Conservation (phyloP, 2,329 filamentous ascomycete species). For the Sarocladium kiliense region DNA sequence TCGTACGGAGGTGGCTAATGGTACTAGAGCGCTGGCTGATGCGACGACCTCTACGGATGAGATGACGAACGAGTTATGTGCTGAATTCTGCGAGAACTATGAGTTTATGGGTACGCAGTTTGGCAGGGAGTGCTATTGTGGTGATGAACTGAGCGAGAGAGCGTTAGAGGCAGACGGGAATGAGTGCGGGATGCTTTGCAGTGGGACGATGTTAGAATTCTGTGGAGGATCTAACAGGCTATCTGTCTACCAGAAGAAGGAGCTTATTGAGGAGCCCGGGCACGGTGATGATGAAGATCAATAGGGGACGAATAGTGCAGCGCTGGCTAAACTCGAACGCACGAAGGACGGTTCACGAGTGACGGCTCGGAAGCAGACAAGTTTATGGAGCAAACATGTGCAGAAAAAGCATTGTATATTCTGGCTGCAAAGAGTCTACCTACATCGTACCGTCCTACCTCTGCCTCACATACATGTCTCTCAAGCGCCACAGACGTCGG, state of each 20-base stretch:
- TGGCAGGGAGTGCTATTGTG: slow-evolving; percentile 32
- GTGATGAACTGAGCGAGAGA: slow-evolving; percentile 21
- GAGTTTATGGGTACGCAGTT: slow-evolving; percentile 32
- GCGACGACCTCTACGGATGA: slow-evolving; percentile 17
- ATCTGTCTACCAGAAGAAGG: slow-evolving; percentile 27
- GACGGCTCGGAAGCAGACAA: too few relatives aligned
- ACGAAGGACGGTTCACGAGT: too few relatives aligned
- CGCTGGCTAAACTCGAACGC: too few relatives aligned
- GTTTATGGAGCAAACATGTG: not conserved
- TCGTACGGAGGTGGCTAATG: slow-evolving; percentile 27
- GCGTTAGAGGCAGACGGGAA: slow-evolving; percentile 21
- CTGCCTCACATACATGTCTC: not conserved
- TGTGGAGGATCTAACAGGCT: slow-evolving; percentile 36
- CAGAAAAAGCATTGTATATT: not conserved
- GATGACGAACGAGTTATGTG: slow-evolving; percentile 29
- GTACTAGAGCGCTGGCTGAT: slow-evolving; percentile 26
- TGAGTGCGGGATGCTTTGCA: slow-evolving; percentile 37
- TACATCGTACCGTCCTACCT: not conserved
- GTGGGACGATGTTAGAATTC: slow-evolving; percentile 28
- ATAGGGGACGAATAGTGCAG: too few relatives aligned
- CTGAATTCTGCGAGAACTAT: slow-evolving; percentile 24
- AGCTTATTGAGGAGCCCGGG: not conserved
- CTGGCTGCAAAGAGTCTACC: not conserved
- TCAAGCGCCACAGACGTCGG: not conserved
- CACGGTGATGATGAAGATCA: not conserved